These are phyloP conservation scores for Hemileccinum rubropunctum DNA, from an alignment of 768 basidiomycete species.

Conservation along the genomic window DNA sequence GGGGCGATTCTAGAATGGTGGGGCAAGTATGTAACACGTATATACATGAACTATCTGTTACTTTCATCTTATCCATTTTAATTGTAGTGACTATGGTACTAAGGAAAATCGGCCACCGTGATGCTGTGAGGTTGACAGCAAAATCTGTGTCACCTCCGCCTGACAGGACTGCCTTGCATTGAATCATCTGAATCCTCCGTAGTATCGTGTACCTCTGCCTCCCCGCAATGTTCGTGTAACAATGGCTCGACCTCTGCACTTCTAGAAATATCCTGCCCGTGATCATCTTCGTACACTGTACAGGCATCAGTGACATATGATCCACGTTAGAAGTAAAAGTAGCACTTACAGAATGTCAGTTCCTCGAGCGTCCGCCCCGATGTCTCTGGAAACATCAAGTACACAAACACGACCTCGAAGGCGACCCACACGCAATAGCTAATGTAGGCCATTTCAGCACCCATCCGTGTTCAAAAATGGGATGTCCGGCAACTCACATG, in stretches of 20 bases:
- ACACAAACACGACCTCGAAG: constrained; percentile 13
- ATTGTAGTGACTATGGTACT: no score
- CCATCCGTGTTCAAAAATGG: no score
- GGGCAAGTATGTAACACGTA: no score
- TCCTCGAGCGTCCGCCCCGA: constrained; percentile 15
- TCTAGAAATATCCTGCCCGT: background rate
- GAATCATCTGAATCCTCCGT: background rate
- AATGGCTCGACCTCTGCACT: background rate
- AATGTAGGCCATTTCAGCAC: background rate
- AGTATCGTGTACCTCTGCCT: background rate
- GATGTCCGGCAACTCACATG: background rate
- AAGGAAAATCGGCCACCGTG: no score
- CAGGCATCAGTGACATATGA: background rate
- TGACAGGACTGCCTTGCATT: background rate
- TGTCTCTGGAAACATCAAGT: constrained; percentile 15
- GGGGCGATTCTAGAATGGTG: no score
- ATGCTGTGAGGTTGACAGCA: no score
- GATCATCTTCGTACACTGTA: constrained; percentile 7
- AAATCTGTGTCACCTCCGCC: no score
- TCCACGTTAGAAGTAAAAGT: background rate
- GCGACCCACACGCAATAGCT: constrained; percentile 13
- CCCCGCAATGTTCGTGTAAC: background rate
- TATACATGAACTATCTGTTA: no score
- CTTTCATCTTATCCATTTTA: no score
- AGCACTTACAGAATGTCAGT: constrained; percentile 11